Evolutionary conservation across 1,284 basidiomycete species (phyloP).

Genomic region (Tremellales sp.): DNA sequence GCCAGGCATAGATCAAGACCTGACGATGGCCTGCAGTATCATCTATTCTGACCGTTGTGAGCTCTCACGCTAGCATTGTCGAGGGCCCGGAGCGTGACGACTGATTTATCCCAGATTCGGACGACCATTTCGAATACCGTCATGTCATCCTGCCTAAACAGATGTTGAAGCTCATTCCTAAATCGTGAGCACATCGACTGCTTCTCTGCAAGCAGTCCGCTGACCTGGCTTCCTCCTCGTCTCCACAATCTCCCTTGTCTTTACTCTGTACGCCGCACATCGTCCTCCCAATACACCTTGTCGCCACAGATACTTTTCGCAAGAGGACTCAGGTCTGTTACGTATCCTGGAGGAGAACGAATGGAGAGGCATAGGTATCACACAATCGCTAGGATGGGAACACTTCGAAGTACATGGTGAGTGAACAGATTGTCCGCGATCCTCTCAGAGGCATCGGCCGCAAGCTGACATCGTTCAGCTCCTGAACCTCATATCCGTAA

Average conservation of each 20-base stretch:
- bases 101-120: slow-evolving; percentile 44
- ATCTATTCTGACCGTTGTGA: slow-evolving; percentile 48
- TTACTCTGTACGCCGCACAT: not conserved
- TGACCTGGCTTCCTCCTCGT: not conserved
- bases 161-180: slow-evolving; percentile 80
- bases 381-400: slow-evolving; percentile 93
- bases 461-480: slow-evolving; percentile 19
- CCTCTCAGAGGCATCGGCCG: not conserved
- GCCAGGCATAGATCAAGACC: not conserved
- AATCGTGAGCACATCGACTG: slow-evolving; percentile 59
- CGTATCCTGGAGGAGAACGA: slow-evolving; percentile 79
- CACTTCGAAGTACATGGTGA: slow-evolving; percentile 94
- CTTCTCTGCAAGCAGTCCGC: not conserved
- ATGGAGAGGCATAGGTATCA: slow-evolving; percentile 94
- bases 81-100: not conserved
- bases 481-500: slow-evolving; percentile 44
- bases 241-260: not conserved
- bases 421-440: slow-evolving; percentile 31
- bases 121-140: slow-evolving; percentile 63
- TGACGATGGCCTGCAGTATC: slow-evolving; percentile 27
- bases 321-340: slow-evolving; percentile 70
- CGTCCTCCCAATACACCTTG: not conserved
- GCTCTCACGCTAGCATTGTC: slow-evolving; percentile 6
- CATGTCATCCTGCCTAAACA: slow-evolving; percentile 89
- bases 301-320: slow-evolving; percentile 54